Evolutionary conservation across 163 green algal species (phyloP).

Genomic region (Chlamydomonas reinhardtii): DNA sequence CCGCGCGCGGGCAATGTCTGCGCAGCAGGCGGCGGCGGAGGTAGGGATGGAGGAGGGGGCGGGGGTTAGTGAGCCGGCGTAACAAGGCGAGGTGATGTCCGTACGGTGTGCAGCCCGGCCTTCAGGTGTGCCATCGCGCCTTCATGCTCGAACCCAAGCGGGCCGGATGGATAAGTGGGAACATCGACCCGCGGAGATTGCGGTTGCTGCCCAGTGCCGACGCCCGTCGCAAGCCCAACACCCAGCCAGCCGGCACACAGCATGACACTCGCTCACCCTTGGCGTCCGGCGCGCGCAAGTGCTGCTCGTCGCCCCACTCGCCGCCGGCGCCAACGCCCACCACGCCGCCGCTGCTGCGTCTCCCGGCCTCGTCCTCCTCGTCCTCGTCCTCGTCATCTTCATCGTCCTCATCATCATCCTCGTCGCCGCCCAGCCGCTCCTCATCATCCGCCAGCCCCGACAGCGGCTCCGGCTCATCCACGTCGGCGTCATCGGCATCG

Average conservation of each 20-base stretch:
- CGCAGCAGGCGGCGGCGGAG: no score
- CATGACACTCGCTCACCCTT: background rate
- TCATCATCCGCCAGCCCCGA: background rate
- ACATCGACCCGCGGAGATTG: no score
- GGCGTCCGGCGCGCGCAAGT: background rate
- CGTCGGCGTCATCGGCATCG: slow-evolving; percentile 32
- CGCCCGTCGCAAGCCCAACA: no score
- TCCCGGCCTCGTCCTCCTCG: slow-evolving; percentile 21
- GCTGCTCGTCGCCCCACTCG: slow-evolving; percentile 4
- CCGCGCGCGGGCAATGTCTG: background rate
- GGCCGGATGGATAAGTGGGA: no score
- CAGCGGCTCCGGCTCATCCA: slow-evolving; percentile 21
- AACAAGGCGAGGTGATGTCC: no score
- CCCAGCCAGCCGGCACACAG: background rate
- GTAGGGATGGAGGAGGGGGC: no score
- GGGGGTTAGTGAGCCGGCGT: no score
- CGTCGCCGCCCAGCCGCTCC: background rate
- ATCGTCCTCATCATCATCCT: background rate
- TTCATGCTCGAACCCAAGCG: no score
- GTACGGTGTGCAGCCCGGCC: no score
- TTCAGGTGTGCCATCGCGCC: no score
- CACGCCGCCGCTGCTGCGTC: background rate
- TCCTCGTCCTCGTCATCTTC: background rate
- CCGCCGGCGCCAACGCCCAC: background rate
- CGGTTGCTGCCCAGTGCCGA: no score